phyloP scores from a whole-genome alignment of 108 stramenopile genomes.

The Cyclotella kingstonii region DNA sequence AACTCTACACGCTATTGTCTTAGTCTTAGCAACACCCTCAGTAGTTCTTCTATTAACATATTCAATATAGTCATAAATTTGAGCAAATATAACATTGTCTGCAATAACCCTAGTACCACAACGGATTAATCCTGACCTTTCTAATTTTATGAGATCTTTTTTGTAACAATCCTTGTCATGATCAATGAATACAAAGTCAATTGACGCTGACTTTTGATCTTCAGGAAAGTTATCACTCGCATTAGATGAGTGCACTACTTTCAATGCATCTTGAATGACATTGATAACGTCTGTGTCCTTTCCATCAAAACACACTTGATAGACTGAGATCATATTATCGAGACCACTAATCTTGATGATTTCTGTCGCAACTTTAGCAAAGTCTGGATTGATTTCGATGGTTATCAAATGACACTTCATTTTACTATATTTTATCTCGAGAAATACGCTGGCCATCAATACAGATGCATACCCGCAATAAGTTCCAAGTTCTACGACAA shows the following conservation, averaged over 20 bases:
- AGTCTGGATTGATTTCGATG: conserved; percentile 63
- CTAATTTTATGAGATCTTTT: conserved; percentile 62
- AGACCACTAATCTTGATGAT: conserved; percentile 60
- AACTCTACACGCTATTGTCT: conserved; percentile 48
- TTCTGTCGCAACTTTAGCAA: conserved; percentile 53
- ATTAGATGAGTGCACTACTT: too few relatives aligned
- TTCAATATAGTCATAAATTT: conserved; percentile 69
- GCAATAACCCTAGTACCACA: conserved; percentile 71
- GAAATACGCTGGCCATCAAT: conserved; percentile 43
- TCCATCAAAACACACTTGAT: conserved; percentile 38
- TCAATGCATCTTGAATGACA: conserved; percentile 14
- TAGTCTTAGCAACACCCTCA: conserved; percentile 55
- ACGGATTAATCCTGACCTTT: conserved; percentile 42
- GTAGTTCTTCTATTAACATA: conserved; percentile 51
- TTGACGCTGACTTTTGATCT: neutral
- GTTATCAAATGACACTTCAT: conserved; percentile 55
- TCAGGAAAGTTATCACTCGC: neutral
- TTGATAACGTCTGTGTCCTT: conserved; percentile 36
- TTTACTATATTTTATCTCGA: conserved; percentile 6
- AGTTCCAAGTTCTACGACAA: conserved; percentile 77
- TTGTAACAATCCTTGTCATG: conserved; percentile 88
- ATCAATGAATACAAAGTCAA: conserved; percentile 86
- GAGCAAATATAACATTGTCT: conserved; percentile 84
- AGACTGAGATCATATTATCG: conserved; percentile 48
- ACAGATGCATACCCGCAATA: conserved; percentile 87